These are phyloP conservation scores for Aspergillus vadensis DNA, from an alignment of 2,329 filamentous ascomycete species.

Conservation along the genomic window DNA sequence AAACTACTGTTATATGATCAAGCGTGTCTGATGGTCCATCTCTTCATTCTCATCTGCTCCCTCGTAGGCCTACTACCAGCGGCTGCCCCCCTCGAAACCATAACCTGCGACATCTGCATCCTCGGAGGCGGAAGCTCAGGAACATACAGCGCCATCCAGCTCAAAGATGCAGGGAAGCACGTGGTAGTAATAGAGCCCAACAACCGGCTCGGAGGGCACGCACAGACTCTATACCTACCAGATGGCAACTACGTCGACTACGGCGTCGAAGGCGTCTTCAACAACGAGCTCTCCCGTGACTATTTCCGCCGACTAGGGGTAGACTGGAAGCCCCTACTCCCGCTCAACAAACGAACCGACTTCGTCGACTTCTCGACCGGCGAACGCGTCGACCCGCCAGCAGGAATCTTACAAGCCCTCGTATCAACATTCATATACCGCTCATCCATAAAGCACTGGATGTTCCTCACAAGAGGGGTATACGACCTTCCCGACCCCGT, in stretches of 20 bases:
- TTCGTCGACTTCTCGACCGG: slow-evolving; percentile 34
- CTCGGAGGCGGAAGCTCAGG: slow-evolving; percentile 41
- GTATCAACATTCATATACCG: slow-evolving; percentile 14
- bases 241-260: slow-evolving; percentile 35
- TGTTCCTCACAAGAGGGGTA: slow-evolving; percentile 8
- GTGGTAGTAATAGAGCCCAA: slow-evolving; percentile 41
- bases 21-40: neutral
- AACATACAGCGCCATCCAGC: slow-evolving; percentile 36
- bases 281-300: slow-evolving; percentile 33
- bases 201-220: slow-evolving; percentile 38
- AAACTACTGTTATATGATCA: too few species aligned
- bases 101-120: slow-evolving; percentile 36
- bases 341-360: slow-evolving; percentile 20
- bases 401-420: neutral
- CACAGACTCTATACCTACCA: slow-evolving; percentile 33
- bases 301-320: slow-evolving; percentile 35
- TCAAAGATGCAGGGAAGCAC: slow-evolving; percentile 34
- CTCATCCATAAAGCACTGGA: slow-evolving; percentile 14
- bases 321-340: slow-evolving; percentile 17
- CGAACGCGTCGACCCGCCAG: slow-evolving; percentile 15
- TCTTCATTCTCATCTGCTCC: neutral
- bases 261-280: slow-evolving; percentile 35
- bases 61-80: neutral
- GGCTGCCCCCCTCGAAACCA: slow-evolving; percentile 2
- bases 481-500: slow-evolving; percentile 44